These are phyloP conservation scores for Rhodamnia argentea DNA, from an alignment of 345 rosid genomes.

Conservation along the genomic window DNA sequence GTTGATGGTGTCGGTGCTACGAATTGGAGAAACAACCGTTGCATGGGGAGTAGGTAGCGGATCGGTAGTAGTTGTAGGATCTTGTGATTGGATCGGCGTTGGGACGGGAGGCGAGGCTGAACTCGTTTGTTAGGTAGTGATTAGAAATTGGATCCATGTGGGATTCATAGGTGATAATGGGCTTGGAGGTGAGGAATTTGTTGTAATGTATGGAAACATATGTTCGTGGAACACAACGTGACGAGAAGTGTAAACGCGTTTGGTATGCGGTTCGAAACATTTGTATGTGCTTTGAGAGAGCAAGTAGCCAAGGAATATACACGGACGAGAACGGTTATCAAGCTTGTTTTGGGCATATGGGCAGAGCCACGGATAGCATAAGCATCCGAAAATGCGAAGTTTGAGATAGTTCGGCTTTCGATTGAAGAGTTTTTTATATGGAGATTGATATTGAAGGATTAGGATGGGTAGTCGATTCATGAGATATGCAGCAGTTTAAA, in stretches of 20 bases:
- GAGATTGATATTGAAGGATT: not conserved
- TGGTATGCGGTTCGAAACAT: not conserved
- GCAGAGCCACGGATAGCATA: not conserved
- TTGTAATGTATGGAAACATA: no score
- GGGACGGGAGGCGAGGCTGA: not conserved
- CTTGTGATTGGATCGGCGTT: accelerated
- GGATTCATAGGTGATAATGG: not conserved
- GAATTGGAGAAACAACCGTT: no score
- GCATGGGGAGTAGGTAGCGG: no score
- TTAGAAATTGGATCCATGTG: not conserved
- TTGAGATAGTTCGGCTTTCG: not conserved
- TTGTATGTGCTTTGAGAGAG: not conserved
- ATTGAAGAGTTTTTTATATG: not conserved
- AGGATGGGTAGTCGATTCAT: not conserved
- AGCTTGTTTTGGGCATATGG: not conserved
- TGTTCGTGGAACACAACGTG: not conserved
- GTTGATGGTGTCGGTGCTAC: no score
- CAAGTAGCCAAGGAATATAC: not conserved
- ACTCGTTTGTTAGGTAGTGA: not conserved
- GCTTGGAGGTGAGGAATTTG: not conserved
- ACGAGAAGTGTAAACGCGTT: no score
- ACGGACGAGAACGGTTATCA: not conserved
- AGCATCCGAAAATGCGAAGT: not conserved
- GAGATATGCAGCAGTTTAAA: not conserved
- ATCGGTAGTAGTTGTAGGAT: not conserved